These are phyloP conservation scores for Scedosporium boydii DNA, from an alignment of 2,329 filamentous ascomycete species.

Conservation along the genomic window DNA sequence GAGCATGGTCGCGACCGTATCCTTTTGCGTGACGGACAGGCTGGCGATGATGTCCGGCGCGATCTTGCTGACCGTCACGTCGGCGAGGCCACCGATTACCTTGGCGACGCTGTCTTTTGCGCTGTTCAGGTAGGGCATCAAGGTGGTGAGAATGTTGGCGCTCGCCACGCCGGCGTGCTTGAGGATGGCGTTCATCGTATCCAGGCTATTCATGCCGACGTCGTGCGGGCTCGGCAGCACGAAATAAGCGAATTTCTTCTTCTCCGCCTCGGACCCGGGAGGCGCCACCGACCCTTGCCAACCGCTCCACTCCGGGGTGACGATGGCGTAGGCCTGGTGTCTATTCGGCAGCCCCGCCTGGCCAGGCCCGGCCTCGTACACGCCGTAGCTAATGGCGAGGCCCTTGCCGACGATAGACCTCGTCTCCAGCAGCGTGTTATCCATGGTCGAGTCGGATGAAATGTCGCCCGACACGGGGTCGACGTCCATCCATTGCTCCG, in stretches of 20 bases:
- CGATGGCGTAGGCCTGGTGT: slow-evolving; percentile 35
- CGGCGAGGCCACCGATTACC: slow-evolving; percentile 13
- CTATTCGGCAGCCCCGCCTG: slow-evolving; percentile 28
- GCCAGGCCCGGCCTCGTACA: slow-evolving; percentile 38
- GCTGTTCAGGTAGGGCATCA: slow-evolving; percentile 11
- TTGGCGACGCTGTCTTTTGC: slow-evolving; percentile 17
- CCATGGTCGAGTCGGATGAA: slow-evolving; percentile 29
- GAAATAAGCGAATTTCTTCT: slow-evolving; percentile 29
- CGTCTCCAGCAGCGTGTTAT: slow-evolving; percentile 19
- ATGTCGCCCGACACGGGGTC: slow-evolving; percentile 32
- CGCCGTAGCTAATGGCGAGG: slow-evolving; percentile 33
- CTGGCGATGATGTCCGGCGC: slow-evolving; percentile 34
- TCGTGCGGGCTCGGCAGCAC: slow-evolving; percentile 38
- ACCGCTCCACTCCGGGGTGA: slow-evolving; percentile 28
- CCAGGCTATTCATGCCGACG: slow-evolving; percentile 42
- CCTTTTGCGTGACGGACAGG: slow-evolving; percentile 41
- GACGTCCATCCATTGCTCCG: slow-evolving; percentile 33
- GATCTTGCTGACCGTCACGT: slow-evolving; percentile 17
- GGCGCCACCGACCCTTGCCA: slow-evolving; percentile 36
- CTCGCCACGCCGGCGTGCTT: slow-evolving; percentile 21
- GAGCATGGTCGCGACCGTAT: slow-evolving; percentile 32
- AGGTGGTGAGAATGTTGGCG: slow-evolving; percentile 13
- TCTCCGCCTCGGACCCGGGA: slow-evolving; percentile 24
- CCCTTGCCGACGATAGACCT: slow-evolving; percentile 22
- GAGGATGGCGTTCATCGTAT: slow-evolving; percentile 28